A percentile compares a stretch with the other conserved stretches of the same genome.
Conservation (phyloP, 768 basidiomycete genomes). For the Guyanaporus albipodus region DNA sequence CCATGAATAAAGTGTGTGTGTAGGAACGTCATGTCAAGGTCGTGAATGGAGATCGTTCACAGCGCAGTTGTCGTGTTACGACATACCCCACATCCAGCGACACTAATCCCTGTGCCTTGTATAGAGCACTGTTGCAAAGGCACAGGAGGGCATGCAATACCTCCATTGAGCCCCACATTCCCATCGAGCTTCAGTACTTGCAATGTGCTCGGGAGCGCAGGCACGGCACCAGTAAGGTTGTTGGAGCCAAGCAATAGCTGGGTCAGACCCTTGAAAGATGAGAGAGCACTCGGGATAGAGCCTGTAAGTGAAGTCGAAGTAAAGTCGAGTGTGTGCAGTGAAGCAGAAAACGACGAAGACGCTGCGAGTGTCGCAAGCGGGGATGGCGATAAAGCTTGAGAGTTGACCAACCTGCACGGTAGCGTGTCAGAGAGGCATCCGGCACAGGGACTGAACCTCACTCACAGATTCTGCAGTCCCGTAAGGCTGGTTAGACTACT, state of each 20-base stretch:
- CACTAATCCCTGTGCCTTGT: slow-evolving; percentile 19
- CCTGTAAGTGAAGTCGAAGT: slow-evolving; percentile 39
- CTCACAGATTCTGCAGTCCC: slow-evolving; percentile 39
- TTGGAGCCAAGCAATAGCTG: slow-evolving; percentile 39
- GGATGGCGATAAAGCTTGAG: slow-evolving; percentile 32
- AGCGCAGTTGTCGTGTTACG: slow-evolving; percentile 13
- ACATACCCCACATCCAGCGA: slow-evolving; percentile 23
- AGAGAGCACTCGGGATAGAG: slow-evolving; percentile 33
- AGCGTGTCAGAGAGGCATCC: neutral
- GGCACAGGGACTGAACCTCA: neutral
- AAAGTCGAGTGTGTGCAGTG: slow-evolving; percentile 37
- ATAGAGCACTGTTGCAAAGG: slow-evolving; percentile 21
- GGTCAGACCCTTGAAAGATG: slow-evolving; percentile 32
- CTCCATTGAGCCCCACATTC: slow-evolving; percentile 36
- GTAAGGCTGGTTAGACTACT: slow-evolving; percentile 30
- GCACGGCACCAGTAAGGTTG: slow-evolving; percentile 35
- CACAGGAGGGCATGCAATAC: slow-evolving; percentile 11
- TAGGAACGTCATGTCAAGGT: slow-evolving; percentile 1
- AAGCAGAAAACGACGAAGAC: slow-evolving; percentile 31
- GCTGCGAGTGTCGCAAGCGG: slow-evolving; percentile 30
- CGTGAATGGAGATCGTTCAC: slow-evolving; percentile 1
- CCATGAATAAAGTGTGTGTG: slow-evolving; percentile 1
- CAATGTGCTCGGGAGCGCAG: slow-evolving; percentile 34
- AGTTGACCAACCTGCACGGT: slow-evolving; percentile 33
- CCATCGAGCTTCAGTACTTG: slow-evolving; percentile 35